Evolutionary conservation across 1,284 basidiomycete species (phyloP).

Genomic region (Termitomyces sp.): DNA sequence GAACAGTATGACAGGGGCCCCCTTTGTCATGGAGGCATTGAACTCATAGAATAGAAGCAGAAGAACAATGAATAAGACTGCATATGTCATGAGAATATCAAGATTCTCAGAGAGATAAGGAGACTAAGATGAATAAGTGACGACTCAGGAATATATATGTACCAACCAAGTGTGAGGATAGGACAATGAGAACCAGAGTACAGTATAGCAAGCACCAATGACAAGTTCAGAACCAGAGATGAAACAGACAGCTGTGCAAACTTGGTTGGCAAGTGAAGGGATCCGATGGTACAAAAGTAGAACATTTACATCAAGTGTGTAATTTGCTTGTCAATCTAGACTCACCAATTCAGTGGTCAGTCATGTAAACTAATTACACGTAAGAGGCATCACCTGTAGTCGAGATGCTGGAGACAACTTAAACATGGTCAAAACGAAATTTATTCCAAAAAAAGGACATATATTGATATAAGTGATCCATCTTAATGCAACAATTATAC

Average conservation of each 20-base stretch:
- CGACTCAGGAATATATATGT: slow-evolving; percentile 11
- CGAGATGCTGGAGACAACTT: slow-evolving; percentile 25
- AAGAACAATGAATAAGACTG: slow-evolving; percentile 39
- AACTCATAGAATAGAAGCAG: slow-evolving; percentile 52
- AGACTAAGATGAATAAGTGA: neutral
- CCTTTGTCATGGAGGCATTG: slow-evolving; percentile 31
- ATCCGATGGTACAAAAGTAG: slow-evolving; percentile 41
- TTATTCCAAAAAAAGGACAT: slow-evolving; percentile 10
- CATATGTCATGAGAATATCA: slow-evolving; percentile 53
- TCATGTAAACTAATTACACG: neutral
- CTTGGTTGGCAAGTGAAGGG: slow-evolving; percentile 45
- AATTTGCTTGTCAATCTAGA: slow-evolving; percentile 51
- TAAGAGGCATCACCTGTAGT: slow-evolving; percentile 25
- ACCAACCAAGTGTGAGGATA: slow-evolving; percentile 51
- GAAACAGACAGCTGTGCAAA: slow-evolving; percentile 51
- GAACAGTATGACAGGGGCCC: slow-evolving; percentile 35
- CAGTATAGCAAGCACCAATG: slow-evolving; percentile 48
- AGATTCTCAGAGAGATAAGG: slow-evolving; percentile 30
- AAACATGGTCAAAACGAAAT: neutral
- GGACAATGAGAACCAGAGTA: slow-evolving; percentile 44
- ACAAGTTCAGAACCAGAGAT: slow-evolving; percentile 37
- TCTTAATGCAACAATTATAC: slow-evolving; percentile 52
- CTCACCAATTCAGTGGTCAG: slow-evolving; percentile 29
- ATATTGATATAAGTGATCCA: slow-evolving; percentile 48
- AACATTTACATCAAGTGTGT: slow-evolving; percentile 40